Percentiles rank a stretch among this genome's conserved stretches.
phyloP scores from a whole-genome alignment of 164 flowering plant genomes.

The Macadamia tetraphylla region DNA sequence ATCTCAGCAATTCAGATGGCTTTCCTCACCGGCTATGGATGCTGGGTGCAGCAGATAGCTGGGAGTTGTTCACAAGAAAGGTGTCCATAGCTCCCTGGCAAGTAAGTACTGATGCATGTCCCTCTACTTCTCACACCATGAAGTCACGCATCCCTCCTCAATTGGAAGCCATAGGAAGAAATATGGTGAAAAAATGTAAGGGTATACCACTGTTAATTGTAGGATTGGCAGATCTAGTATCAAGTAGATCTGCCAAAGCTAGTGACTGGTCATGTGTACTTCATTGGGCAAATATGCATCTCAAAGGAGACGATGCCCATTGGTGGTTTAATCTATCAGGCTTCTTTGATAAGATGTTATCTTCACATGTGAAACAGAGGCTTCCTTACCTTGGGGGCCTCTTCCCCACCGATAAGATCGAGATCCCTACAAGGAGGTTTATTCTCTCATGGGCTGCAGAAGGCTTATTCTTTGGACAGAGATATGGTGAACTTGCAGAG shows the following conservation, averaged over 20 bases:
- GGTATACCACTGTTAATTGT: conserved; percentile 24
- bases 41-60: conserved; percentile 1
- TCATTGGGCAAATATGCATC: conserved; percentile 10
- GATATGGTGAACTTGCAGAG: conserved; percentile 3
- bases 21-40: not conserved
- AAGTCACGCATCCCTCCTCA: conserved; percentile 3
- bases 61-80: conserved; percentile 9
- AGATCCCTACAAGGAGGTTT: conserved; percentile 20
- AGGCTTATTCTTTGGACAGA: conserved; percentile 20
- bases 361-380: conserved; percentile 10
- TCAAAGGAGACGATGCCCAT: not conserved
- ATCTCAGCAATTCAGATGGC: not conserved
- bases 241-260: conserved; percentile 6
- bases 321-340: conserved; percentile 25
- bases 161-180: conserved; percentile 6
- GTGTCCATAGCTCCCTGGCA: too few species aligned
- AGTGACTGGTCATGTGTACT: conserved; percentile 24
- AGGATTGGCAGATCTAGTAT: conserved; percentile 33
- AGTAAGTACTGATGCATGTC: not conserved
- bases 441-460: conserved; percentile 26
- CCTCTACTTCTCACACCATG: too few species aligned
- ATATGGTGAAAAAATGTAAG: conserved; percentile 16
- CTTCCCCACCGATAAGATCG: conserved; percentile 22
- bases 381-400: conserved; percentile 14
- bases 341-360: conserved; percentile 12